Conservation (phyloP, 768 basidiomycete genomes). For the Mycena indigotica region DNA sequence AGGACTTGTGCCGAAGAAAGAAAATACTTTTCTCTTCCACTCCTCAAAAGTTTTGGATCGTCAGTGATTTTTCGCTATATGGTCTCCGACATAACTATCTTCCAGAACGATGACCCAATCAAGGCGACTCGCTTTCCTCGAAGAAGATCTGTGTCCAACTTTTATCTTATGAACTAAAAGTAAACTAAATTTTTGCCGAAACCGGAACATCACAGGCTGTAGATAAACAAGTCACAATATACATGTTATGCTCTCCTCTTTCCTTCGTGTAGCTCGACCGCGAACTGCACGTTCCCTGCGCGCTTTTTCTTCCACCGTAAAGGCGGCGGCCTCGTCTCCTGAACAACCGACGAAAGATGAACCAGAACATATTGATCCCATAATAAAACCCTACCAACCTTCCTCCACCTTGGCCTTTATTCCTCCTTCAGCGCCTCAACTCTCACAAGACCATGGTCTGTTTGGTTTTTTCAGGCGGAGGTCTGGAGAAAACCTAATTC, state of each 20-base stretch:
- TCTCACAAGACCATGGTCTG: slow-evolving; percentile 66
- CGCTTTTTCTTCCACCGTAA: slow-evolving; percentile 13
- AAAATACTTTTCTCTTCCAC: slow-evolving; percentile 31
- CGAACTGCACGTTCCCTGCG: slow-evolving; percentile 12
- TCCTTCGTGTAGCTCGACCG: slow-evolving; percentile 11
- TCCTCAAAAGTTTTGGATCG: slow-evolving; percentile 36
- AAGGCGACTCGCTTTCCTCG: slow-evolving; percentile 37
- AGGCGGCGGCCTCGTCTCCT: too few relatives aligned
- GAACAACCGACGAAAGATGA: too few relatives aligned
- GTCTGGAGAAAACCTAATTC: slow-evolving; percentile 43
- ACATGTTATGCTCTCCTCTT: slow-evolving; percentile 13
- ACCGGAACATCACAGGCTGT: neutral
- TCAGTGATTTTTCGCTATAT: slow-evolving; percentile 26
- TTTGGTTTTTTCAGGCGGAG: slow-evolving; percentile 75
- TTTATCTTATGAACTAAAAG: slow-evolving; percentile 34
- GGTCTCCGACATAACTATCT: neutral
- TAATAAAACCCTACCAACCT: slow-evolving; percentile 1
- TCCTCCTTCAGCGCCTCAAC: slow-evolving; percentile 6
- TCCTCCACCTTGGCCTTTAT: slow-evolving; percentile 1
- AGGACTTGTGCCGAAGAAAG: slow-evolving; percentile 31
- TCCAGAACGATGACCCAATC: slow-evolving; percentile 41
- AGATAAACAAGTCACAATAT: neutral
- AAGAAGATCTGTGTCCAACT: slow-evolving; percentile 37
- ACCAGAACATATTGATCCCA: too few relatives aligned
- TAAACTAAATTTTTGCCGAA: neutral